These are phyloP conservation scores for Drechslerella stenobrocha DNA, from an alignment of 2,329 filamentous ascomycete species.

Conservation along the genomic window DNA sequence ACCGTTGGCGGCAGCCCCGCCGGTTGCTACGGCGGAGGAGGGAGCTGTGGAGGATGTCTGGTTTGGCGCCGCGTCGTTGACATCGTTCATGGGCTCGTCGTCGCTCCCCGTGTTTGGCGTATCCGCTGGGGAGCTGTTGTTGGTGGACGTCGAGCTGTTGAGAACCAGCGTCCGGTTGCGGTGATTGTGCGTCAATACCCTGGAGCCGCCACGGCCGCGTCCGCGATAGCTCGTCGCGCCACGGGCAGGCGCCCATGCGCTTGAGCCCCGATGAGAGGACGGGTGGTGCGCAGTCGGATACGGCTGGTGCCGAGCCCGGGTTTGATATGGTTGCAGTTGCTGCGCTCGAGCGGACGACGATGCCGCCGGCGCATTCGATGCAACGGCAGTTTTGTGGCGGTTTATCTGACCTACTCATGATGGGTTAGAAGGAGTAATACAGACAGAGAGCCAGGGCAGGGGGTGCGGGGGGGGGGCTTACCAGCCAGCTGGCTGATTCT, in stretches of 20 bases:
- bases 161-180: conserved; percentile 43
- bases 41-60: conserved; percentile 50
- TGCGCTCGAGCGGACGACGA: conserved; percentile 60
- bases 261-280: conserved; percentile 22
- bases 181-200: conserved; percentile 40
- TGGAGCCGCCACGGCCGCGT: conserved; percentile 31
- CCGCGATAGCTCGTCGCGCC: conserved; percentile 22
- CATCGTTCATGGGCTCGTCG: conserved; percentile 36
- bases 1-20: conserved; percentile 49
- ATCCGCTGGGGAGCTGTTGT: conserved; percentile 34
- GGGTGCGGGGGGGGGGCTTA: conserved; percentile 54
- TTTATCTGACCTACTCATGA: conserved; percentile 71
- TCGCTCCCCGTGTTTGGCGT: conserved; percentile 36
- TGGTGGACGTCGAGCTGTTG: conserved; percentile 25
- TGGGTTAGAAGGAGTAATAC: conserved; percentile 25
- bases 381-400: conserved; percentile 65
- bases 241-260: conserved; percentile 23
- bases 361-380: not conserved
- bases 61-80: conserved; percentile 46
- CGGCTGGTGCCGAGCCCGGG: conserved; percentile 45
- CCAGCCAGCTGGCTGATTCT: conserved; percentile 64
- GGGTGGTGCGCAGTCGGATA: conserved; percentile 30
- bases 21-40: conserved; percentile 48
- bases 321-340: conserved; percentile 54
- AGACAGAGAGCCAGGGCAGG: conserved; percentile 11